Evolutionary conservation across 2,329 filamentous ascomycete genomes (phyloP).

Genomic region (Grosmannia penicillata): DNA sequence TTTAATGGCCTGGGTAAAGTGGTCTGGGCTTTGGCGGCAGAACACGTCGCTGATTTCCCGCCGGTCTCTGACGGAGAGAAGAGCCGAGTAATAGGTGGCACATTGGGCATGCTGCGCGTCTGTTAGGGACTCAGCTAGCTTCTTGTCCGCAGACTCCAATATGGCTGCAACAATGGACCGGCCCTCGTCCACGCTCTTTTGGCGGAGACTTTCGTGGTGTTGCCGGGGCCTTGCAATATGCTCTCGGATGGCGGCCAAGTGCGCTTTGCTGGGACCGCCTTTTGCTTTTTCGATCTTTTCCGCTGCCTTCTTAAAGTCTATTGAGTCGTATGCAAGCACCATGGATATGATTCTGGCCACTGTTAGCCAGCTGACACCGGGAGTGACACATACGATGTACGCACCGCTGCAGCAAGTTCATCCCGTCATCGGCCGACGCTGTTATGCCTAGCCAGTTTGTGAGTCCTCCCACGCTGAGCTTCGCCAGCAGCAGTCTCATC

Average conservation of each 20-base stretch:
- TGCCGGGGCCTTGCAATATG: slow-evolving; percentile 37
- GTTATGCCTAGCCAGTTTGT: slow-evolving; percentile 71
- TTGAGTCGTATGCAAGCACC: slow-evolving; percentile 57
- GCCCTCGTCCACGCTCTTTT: slow-evolving; percentile 31
- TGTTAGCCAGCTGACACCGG: slow-evolving; percentile 1
- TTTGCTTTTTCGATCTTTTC: slow-evolving; percentile 50
- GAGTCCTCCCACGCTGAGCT: slow-evolving; percentile 56
- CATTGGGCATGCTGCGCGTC: slow-evolving; percentile 48
- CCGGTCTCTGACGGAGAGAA: slow-evolving; percentile 61
- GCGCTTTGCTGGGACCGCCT: slow-evolving; percentile 41
- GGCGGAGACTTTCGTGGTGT: slow-evolving; percentile 44
- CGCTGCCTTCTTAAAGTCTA: slow-evolving; percentile 51
- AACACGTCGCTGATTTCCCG: slow-evolving; percentile 51
- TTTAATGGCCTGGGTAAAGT: slow-evolving; percentile 53
- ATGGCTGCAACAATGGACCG: slow-evolving; percentile 54
- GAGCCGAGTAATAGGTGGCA: slow-evolving; percentile 54
- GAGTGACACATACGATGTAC: not conserved
- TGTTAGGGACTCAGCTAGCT: slow-evolving; percentile 30
- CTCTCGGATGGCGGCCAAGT: slow-evolving; percentile 43
- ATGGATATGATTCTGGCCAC: slow-evolving; percentile 55
- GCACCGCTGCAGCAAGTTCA: slow-evolving; percentile 59
- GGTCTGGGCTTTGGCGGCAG: slow-evolving; percentile 55
- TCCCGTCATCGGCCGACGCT: slow-evolving; percentile 56
- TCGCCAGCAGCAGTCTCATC: slow-evolving; percentile 59
- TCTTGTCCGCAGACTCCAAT: slow-evolving; percentile 36